Base-by-base conservation (phyloP, 441 rosid genomes). In the Populus hybrid region DNA sequence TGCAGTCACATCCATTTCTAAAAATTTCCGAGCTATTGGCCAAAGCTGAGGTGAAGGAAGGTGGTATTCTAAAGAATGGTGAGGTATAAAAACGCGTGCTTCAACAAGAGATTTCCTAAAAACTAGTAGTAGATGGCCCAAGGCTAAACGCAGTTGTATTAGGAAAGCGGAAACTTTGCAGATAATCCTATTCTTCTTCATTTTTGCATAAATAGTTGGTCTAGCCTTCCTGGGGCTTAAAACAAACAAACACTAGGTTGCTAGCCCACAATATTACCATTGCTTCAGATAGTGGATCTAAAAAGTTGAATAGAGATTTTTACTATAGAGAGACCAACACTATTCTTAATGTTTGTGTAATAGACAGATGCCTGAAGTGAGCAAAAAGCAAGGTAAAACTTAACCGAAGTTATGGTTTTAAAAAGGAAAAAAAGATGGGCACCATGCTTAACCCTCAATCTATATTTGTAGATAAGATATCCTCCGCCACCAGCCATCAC, bases 381-480 rank as follows among this genome's bases (percentile, higher is more conserved):
- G 46, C 38, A 6, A 7, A 63, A 24, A 63, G 24, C 70, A 12
- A 69, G 3, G 19, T 18, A 12, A n/a, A 11, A 28, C 7, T 9
- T 12, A 38, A 70, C 14, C 0, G 19, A 59, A 53, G 35, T 53
- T n/a, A 66, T 72, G 9, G 63, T 67, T 14, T 40, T 24, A 16
- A 50, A 72, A 61, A 67, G 23, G 30, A 9, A 65, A 74, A 73
- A 35, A 38, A 5, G 21, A 9, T 18, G 14, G 28, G 36, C 36
- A 69, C 69, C 14, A 50, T 74, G 67, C 89, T 84, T 92, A 97
- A n/a, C 99, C 94, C 99, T 88, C 79, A 97, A 79, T 81, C 97
- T 89, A 82, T 97, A 89, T 83, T 94, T 97, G 89, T 97, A 97
- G 78, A 97, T 79, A 23, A 97, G 90, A 85, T 93, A 97, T 3